These are phyloP conservation scores for Immersiporthe knoxdaviesiana DNA, from an alignment of 2,329 filamentous ascomycete genomes.

Conservation along the genomic window DNA sequence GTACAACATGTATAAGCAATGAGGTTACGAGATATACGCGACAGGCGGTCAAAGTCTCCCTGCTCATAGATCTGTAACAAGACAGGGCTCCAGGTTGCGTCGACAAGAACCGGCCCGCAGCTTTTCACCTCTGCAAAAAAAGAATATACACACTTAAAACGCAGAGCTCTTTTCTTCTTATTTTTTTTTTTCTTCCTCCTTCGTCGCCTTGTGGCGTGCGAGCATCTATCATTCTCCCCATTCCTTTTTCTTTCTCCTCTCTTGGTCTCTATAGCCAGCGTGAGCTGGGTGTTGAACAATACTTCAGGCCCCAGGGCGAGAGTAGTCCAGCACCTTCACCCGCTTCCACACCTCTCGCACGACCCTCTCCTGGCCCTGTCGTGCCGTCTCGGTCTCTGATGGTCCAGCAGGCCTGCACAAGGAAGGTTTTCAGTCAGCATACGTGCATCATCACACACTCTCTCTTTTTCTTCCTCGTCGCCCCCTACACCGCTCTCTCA, in stretches of 20 bases:
- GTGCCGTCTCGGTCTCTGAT: conserved; percentile 62
- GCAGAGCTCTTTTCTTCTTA: not conserved
- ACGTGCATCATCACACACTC: no score
- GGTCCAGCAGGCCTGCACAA: conserved; percentile 63
- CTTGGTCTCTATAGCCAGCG: not conserved
- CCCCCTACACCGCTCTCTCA: no score
- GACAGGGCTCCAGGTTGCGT: conserved; percentile 12
- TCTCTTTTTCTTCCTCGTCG: no score
- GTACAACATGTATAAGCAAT: conserved; percentile 20
- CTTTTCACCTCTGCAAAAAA: conserved; percentile 36
- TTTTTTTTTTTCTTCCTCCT: not conserved
- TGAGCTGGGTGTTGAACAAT: not conserved
- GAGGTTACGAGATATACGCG: conserved; percentile 18
- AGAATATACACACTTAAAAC: conserved; percentile 49
- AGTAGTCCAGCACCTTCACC: conserved; percentile 68
- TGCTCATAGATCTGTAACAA: conserved; percentile 30
- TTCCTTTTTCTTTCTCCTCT: not conserved
- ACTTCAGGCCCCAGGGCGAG: conserved; percentile 59
- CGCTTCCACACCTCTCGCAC: conserved; percentile 75
- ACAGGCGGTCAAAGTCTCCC: conserved; percentile 14
- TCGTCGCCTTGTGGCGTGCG: not conserved
- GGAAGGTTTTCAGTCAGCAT: not conserved
- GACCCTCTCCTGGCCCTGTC: conserved; percentile 69
- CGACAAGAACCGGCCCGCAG: conserved; percentile 8
- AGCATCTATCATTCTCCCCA: not conserved